A percentile compares a stretch with the other conserved stretches of the same genome.
Evolutionary conservation across 306 rosid genomes (phyloP).

Genomic region (Canavalia gladiata): DNA sequence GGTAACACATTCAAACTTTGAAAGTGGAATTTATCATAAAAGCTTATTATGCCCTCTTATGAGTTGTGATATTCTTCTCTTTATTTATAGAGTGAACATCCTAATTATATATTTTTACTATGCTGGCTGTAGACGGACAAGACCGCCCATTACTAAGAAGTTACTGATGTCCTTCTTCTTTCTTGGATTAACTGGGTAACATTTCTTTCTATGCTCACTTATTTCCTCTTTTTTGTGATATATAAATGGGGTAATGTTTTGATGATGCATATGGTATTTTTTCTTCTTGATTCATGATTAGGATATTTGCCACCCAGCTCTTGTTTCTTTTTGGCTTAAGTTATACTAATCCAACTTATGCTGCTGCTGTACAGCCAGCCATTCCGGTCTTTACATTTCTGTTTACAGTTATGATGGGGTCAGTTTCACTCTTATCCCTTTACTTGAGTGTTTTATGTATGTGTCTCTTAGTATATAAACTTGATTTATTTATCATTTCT

Average conservation of each 20-base stretch:
- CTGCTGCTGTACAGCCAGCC: slow-evolving; percentile 92
- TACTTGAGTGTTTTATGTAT: neutral
- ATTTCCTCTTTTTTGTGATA: slow-evolving; percentile 25
- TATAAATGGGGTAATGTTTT: slow-evolving; percentile 29
- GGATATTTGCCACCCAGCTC: slow-evolving; percentile 97
- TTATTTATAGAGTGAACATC: slow-evolving; percentile 27
- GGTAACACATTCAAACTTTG: neutral
- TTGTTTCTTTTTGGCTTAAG: slow-evolving; percentile 94
- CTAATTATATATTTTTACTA: slow-evolving; percentile 10
- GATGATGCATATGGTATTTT: slow-evolving; percentile 41
- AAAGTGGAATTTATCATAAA: neutral
- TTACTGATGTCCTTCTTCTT: slow-evolving; percentile 73
- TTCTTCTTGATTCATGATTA: slow-evolving; percentile 54
- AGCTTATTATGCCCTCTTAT: neutral
- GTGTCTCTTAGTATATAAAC: neutral
- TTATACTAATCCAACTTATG: slow-evolving; percentile 96
- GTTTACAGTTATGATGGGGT: slow-evolving; percentile 87
- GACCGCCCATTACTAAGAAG: slow-evolving; percentile 74
- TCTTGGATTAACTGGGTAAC: slow-evolving; percentile 97
- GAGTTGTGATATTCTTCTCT: neutral
- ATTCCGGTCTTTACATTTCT: slow-evolving; percentile 94
- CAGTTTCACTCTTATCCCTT: slow-evolving; percentile 53
- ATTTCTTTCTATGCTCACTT: slow-evolving; percentile 45
- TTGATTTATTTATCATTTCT: neutral
- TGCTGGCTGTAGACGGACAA: slow-evolving; percentile 65